Percentiles rank a stretch among this genome's conserved stretches.
Evolutionary conservation across 2,329 filamentous ascomycete genomes (phyloP).

Genomic region (Geoglossum cookeanum): DNA sequence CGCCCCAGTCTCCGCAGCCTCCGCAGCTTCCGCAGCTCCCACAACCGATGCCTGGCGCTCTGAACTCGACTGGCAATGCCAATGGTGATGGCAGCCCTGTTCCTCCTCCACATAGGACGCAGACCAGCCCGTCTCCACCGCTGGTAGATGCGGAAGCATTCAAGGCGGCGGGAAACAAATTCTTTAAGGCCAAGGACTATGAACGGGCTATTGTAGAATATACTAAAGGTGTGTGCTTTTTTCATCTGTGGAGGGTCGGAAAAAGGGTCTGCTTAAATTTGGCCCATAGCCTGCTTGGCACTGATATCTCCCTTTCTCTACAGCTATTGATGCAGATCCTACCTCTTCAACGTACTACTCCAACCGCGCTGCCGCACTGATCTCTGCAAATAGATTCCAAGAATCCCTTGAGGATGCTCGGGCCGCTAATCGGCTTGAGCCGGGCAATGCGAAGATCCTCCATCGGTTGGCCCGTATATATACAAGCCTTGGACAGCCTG

Average conservation of each 20-base stretch:
- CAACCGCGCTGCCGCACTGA: conserved; percentile 87
- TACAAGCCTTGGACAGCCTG: conserved; percentile 66
- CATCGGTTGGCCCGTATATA: conserved; percentile 79
- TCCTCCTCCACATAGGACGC: conserved; percentile 27
- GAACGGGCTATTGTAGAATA: conserved; percentile 78
- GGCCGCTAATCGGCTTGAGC: conserved; percentile 63
- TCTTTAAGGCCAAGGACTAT: conserved; percentile 91
- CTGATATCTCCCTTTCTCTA: conserved; percentile 12
- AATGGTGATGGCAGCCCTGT: conserved; percentile 26
- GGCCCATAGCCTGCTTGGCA: conserved; percentile 2
- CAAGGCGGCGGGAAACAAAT: conserved; percentile 88
- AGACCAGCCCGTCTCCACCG: conserved; percentile 27
- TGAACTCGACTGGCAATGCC: conserved; percentile 27
- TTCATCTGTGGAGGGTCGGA: conserved; percentile 4
- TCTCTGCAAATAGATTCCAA: conserved; percentile 63
- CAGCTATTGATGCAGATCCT: conserved; percentile 77
- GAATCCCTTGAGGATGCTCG: conserved; percentile 76
- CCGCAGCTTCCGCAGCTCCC: conserved; percentile 15
- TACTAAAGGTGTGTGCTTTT: conserved; percentile 54
- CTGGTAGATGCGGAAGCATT: conserved; percentile 69
- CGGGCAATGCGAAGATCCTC: conserved; percentile 71
- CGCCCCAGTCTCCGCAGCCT: conserved; percentile 12
- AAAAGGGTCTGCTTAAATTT: background rate
- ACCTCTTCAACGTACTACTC: conserved; percentile 76
- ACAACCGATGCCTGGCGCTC: conserved; percentile 23